phyloP scores from a whole-genome alignment of 164 flowering plant species.

The Nymphaea thermarum region DNA sequence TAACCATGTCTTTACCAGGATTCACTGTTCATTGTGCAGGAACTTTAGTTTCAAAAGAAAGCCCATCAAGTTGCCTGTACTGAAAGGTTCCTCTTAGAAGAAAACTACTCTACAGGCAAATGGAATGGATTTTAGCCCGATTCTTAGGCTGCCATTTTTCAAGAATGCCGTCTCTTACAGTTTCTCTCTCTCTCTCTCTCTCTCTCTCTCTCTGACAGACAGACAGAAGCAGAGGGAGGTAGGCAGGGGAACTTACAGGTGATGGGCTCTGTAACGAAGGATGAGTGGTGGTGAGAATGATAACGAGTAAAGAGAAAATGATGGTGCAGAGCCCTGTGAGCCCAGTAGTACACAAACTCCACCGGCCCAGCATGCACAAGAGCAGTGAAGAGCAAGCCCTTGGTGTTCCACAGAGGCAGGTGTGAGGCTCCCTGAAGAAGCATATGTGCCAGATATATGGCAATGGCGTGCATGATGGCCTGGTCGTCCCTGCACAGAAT shows the following conservation, averaged over 20 bases:
- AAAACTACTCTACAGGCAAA: no score
- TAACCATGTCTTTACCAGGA: no score
- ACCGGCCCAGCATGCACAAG: conserved; percentile 34
- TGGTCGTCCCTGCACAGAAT: conserved; percentile 25
- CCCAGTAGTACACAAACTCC: conserved; percentile 44
- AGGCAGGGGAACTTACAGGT: conserved; percentile 18
- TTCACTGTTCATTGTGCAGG: no score
- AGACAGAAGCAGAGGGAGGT: no score
- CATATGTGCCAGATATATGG: conserved; percentile 8
- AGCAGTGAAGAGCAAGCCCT: conserved; percentile 16
- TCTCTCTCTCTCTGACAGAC: no score
- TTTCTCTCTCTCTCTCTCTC: no score
- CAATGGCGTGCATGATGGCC: conserved; percentile 14
- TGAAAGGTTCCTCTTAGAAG: no score
- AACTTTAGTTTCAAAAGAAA: no score
- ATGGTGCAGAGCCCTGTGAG: conserved; percentile 45
- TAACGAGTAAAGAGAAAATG: conserved; percentile 40
- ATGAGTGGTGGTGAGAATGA: conserved; percentile 49
- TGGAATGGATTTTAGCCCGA: no score
- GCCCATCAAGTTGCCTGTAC: no score
- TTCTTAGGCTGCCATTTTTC: no score
- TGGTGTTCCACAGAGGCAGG: conserved; percentile 28
- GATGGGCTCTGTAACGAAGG: conserved; percentile 41
- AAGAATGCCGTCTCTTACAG: no score
- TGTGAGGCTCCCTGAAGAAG: conserved; percentile 2